Evolutionary conservation across 768 basidiomycete genomes (phyloP), one percentile per base, ranked within the genome.

Genomic region (Trametes sanguinea): DNA sequence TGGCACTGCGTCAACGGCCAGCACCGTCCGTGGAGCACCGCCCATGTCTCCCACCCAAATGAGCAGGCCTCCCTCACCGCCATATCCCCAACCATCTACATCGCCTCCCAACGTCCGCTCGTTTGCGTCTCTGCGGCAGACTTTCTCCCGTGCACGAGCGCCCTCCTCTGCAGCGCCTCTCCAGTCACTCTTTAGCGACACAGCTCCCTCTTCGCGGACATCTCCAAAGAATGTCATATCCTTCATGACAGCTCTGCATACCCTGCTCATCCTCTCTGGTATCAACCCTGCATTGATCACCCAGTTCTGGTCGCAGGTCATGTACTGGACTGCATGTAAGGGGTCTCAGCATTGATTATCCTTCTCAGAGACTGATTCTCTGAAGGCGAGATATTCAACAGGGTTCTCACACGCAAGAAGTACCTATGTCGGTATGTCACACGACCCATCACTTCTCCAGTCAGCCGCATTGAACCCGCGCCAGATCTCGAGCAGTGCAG

Each of bases 321-420:
- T 97, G 80, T 98, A 95, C 72, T 99, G 97, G 97, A 89, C 94
- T 56, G 89, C 94, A 27, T 93, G 94, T 92, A 80, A 80, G 87
- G 73, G 72, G n/a, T 27, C 33, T 11, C 30, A 57, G 33, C 17
- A 53, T 40, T 46, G 22, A 43, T 17, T 30, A 35, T 4, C 54
- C 22, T 16, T 22, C 14, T 27, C 17, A 13, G 4, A 11, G 42
- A 17, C 52, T 53, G 35, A 69, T 67, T 11, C 51, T 57, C 47
- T 64, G 32, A 54, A 93, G 91, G 91, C 71, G 91, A 93, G 74
- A 82, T 88, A 44, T 93, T 94, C 76, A 94, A 94, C 71, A 86
- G 92, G 42, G 79, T 94, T 39, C 75, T 94, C 44, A 91, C 87
- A n/a, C 86, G 95, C 57, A 97, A 94, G 78, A 97, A 95, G 72